A percentile compares a stretch with the other conserved stretches of the same genome.
Evolutionary conservation across 2,329 filamentous ascomycete species (phyloP).

Genomic region (Xylariales sp.): DNA sequence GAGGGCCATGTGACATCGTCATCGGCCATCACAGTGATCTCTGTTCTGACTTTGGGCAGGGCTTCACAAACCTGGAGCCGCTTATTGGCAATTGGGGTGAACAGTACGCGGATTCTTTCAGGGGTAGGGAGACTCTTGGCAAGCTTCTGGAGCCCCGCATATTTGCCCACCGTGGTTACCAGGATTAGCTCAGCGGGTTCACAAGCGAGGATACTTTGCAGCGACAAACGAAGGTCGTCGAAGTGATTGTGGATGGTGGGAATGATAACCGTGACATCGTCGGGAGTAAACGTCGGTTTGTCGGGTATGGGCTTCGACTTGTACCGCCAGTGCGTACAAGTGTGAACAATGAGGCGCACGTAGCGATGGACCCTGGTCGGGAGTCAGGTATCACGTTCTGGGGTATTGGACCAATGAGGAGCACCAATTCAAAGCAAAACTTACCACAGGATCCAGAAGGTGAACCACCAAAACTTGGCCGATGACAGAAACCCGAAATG

Average conservation of each 20-base stretch:
- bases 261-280: conserved; percentile 94
- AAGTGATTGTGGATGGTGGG: conserved; percentile 91
- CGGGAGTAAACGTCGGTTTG: conserved; percentile 80
- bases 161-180: conserved; percentile 86
- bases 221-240: conserved; percentile 82
- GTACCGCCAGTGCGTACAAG: conserved; percentile 87
- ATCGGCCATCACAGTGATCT: conserved; percentile 91
- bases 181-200: conserved; percentile 80
- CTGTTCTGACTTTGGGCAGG: conserved; percentile 84
- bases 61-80: conserved; percentile 92
- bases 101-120: conserved; percentile 75
- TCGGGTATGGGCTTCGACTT: conserved; percentile 84
- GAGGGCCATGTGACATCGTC: conserved; percentile 94
- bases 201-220: conserved; percentile 80
- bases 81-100: conserved; percentile 90
- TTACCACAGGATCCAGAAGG: conserved; percentile 62
- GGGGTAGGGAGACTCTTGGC: conserved; percentile 68
- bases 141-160: conserved; percentile 74
- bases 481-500: conserved; percentile 56
- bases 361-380: conserved; percentile 83
- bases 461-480: conserved; percentile 59
- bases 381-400: conserved; percentile 41
- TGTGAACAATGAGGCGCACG: conserved; percentile 84
- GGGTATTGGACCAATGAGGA: conserved; percentile 41
- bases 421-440: conserved; percentile 40